phyloP scores from a whole-genome alignment of 108 stramenopile genomes.

The Skeletonema costatum region DNA sequence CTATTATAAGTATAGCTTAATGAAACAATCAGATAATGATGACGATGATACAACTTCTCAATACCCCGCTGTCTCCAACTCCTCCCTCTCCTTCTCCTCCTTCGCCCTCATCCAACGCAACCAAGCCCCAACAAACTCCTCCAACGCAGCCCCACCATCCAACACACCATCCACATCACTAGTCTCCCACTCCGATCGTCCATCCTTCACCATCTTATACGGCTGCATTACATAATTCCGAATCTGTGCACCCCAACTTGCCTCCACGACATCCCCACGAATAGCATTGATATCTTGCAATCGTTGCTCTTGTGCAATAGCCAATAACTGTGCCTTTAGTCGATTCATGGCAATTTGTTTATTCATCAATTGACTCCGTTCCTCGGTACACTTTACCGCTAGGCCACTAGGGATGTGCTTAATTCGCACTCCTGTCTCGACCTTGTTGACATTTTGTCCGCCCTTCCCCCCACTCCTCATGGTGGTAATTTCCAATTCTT shows the following conservation, averaged over 20 bases:
- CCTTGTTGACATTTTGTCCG: slow-evolving; percentile 99
- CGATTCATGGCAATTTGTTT: slow-evolving; percentile 85
- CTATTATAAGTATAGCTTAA: neutral
- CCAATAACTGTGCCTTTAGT: slow-evolving; percentile 85
- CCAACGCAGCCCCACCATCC: slow-evolving; percentile 79
- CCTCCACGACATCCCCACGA: slow-evolving; percentile 86
- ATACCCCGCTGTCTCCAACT: slow-evolving; percentile 21
- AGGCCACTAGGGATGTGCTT: slow-evolving; percentile 97
- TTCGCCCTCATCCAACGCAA: slow-evolving; percentile 57
- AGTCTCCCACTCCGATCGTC: slow-evolving; percentile 87
- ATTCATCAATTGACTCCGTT: slow-evolving; percentile 93
- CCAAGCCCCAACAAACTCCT: slow-evolving; percentile 72
- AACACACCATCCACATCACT: slow-evolving; percentile 82
- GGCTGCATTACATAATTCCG: slow-evolving; percentile 98
- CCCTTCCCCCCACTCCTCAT: slow-evolving; percentile 93
- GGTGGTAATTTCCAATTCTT: slow-evolving; percentile 84
- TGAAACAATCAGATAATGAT: neutral
- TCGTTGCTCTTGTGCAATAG: slow-evolving; percentile 74
- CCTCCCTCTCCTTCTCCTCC: slow-evolving; percentile 53
- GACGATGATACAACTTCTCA: too few species aligned
- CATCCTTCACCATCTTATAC: slow-evolving; percentile 97
- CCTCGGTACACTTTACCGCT: slow-evolving; percentile 91
- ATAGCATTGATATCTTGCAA: slow-evolving; percentile 69
- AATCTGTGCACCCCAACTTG: slow-evolving; percentile 95
- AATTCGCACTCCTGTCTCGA: slow-evolving; percentile 96